A percentile compares a stretch with the other conserved stretches of the same genome.
These are phyloP conservation scores for Citrullus amarus DNA, from an alignment of 306 rosid genomes.

Conservation along the genomic window DNA sequence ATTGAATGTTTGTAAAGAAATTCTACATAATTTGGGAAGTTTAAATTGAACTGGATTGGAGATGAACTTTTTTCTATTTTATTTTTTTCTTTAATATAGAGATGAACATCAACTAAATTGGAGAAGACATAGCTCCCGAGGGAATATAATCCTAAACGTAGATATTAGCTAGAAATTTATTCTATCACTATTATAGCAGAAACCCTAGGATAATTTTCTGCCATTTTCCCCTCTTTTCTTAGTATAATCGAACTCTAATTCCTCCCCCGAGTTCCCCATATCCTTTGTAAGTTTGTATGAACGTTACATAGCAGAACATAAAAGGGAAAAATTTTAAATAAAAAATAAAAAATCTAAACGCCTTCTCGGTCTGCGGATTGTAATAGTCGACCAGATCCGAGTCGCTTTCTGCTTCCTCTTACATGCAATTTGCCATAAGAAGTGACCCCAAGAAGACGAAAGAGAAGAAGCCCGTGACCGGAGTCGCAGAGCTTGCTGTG, in stretches of 20 bases:
- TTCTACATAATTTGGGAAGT: background rate
- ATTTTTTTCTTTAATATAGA: too few relatives aligned
- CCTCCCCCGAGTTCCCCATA: background rate
- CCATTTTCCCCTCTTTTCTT: background rate
- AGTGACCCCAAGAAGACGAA: constrained; percentile 1
- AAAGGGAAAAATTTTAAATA: too few relatives aligned
- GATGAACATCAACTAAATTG: background rate
- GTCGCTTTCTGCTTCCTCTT: constrained; percentile 1
- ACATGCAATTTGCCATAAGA: background rate
- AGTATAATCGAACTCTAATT: background rate
- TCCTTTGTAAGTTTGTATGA: background rate
- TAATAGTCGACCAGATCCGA: background rate
- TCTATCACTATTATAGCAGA: background rate
- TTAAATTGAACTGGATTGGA: background rate
- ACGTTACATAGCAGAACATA: background rate
- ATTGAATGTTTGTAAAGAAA: too few relatives aligned
- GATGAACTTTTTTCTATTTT: background rate
- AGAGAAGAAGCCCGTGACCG: constrained; percentile 21
- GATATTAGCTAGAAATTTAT: background rate
- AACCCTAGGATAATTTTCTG: background rate
- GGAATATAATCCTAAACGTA: constrained; percentile 1
- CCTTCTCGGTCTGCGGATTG: background rate
- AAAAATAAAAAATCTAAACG: background rate
- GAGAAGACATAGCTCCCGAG: background rate
- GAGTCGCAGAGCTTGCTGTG: constrained; percentile 42